Conservation (phyloP, 2,329 filamentous ascomycete species). For the Neoscytalidium dimidiatum region DNA sequence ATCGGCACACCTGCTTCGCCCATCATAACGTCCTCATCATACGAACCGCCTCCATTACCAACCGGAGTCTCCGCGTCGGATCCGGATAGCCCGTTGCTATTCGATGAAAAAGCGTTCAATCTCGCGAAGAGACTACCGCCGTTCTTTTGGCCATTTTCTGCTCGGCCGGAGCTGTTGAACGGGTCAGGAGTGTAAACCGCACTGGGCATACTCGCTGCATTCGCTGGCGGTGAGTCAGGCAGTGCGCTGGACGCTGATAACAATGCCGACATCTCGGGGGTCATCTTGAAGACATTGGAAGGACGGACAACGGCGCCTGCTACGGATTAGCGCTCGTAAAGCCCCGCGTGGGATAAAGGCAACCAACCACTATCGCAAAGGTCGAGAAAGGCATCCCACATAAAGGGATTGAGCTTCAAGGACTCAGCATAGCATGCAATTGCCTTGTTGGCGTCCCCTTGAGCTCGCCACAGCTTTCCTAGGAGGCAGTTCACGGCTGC, state of each 20-base stretch:
- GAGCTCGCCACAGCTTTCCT: slow-evolving; percentile 81
- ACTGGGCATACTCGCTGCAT: background rate
- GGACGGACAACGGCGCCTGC: slow-evolving; percentile 77
- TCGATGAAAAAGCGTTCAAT: slow-evolving; percentile 39
- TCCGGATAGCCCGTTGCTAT: slow-evolving; percentile 23
- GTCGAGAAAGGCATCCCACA: slow-evolving; percentile 94
- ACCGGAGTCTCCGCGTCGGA: slow-evolving; percentile 50
- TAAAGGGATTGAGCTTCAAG: slow-evolving; percentile 87
- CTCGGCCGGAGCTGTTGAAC: slow-evolving; percentile 44
- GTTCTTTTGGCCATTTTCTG: slow-evolving; percentile 33
- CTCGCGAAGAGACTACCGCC: slow-evolving; percentile 42
- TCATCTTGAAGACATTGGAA: slow-evolving; percentile 82
- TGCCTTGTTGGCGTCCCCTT: slow-evolving; percentile 79
- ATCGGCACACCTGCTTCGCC: slow-evolving; percentile 35
- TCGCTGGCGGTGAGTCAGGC: slow-evolving; percentile 18
- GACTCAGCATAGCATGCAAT: slow-evolving; percentile 85
- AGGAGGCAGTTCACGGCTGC: slow-evolving; percentile 81
- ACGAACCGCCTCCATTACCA: slow-evolving; percentile 37
- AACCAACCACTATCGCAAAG: slow-evolving; percentile 73
- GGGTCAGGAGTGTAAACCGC: slow-evolving; percentile 41
- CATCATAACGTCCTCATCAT: slow-evolving; percentile 49
- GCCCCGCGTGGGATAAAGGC: background rate
- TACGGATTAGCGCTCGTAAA: slow-evolving; percentile 20
- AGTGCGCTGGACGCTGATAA: slow-evolving; percentile 40
- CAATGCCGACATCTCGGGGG: slow-evolving; percentile 60